Base-by-base conservation (phyloP, 306 rosid species). In the Glycine latifolia region DNA sequence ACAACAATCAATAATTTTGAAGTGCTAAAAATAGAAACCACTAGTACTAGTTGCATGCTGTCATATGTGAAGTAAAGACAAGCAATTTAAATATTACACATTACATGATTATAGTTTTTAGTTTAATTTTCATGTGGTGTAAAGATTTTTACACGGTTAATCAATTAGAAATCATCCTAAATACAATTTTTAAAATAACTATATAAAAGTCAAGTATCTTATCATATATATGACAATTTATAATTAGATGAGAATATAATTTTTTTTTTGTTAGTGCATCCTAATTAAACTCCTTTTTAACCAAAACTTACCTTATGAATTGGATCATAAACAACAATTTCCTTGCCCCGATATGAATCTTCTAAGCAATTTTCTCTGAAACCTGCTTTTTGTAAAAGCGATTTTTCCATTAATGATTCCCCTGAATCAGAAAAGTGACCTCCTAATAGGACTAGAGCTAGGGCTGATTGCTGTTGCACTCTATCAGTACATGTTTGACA, bases 341-440 rank as follows among this genome's bases (percentile, higher is more conserved):
- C 91, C 11, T 85, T 81, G 73, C 86, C 76, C 35, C 26, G 81
- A 49, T 77, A 81, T 17, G 91, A 83, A 73, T 85, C 89, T 26
- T 61, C 83, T 15, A 84, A 67, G 76, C 68, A 84, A 78, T 35
- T 81, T 70, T 76, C 89, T 52, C 10, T 63, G 81, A 87, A 92
- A 37, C 98, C 97, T 67, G 97, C 97, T 87, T 84, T 81, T 66
- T 85, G 88, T 79, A 94, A 81, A 77, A 94, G 92, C 87, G 88
- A 71, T 17, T 81, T 86, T 82, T 90, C 93, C 73, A 82, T 68
- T 49, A 87, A 55, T 33, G 97, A 75, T 80, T 86, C 92, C 8
- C 97, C 98, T 1, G 86, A 54, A 67, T 67, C 43, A 5, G 93
- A 89, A 85, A 91, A 94, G 44, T 80, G 79, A 63, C 97, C 94